These are phyloP conservation scores for Lasiodiplodia sp. DNA, from an alignment of 2,329 filamentous ascomycete genomes.

Conservation along the genomic window DNA sequence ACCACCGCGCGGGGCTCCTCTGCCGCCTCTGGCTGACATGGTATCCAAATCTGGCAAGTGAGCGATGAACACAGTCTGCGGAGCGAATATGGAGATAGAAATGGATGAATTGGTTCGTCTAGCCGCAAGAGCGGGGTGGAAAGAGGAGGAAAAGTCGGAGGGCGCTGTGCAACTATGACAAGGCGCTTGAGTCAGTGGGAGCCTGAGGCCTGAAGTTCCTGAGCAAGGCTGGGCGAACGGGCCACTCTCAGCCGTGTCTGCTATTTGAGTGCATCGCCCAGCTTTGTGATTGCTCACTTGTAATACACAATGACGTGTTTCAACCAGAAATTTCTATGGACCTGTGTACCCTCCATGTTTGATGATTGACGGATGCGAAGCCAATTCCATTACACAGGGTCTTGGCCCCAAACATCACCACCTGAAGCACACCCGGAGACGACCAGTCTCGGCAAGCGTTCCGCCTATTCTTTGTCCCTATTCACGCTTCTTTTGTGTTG, in stretches of 20 bases:
- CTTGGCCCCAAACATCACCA: neutral
- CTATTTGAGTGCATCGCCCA: neutral
- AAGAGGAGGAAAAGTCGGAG: neutral
- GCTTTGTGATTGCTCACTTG: neutral
- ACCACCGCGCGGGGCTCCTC: constrained; percentile 14
- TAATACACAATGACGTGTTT: neutral
- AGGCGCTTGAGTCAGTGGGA: constrained; percentile 5
- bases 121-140: neutral
- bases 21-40: constrained; percentile 10
- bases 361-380: neutral
- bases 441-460: neutral
- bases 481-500: neutral
- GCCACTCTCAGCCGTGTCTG: neutral
- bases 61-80: too few species aligned
- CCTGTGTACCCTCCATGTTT: neutral
- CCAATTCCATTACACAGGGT: neutral
- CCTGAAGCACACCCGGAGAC: neutral
- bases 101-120: neutral
- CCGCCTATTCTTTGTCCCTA: neutral
- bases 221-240: constrained; percentile 4
- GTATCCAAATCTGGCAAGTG: neutral
- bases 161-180: constrained; percentile 2
- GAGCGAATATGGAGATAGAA: neutral
- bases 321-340: neutral
- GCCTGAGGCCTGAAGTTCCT: neutral